Conservation (phyloP, 2,329 filamentous ascomycete species). For the Penicillium sp. region DNA sequence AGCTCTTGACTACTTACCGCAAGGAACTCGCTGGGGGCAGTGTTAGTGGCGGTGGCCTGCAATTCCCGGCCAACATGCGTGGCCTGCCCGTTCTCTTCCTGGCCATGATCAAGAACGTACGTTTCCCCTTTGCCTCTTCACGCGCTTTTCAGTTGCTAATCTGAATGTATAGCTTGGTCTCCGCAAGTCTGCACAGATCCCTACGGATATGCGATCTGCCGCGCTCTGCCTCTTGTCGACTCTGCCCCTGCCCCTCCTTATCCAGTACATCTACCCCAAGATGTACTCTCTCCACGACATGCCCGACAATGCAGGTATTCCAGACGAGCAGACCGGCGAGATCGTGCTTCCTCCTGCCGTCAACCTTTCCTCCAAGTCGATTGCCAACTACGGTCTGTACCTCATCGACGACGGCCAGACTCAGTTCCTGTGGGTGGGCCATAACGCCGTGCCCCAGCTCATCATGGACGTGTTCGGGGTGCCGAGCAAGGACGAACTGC, state of each 20-base stretch:
- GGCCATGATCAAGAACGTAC: slow-evolving; percentile 90
- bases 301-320: slow-evolving; percentile 86
- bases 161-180: slow-evolving; percentile 60
- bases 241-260: slow-evolving; percentile 80
- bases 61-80: slow-evolving; percentile 89
- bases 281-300: slow-evolving; percentile 91
- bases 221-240: slow-evolving; percentile 94
- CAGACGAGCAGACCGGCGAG: slow-evolving; percentile 80
- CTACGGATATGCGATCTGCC: slow-evolving; percentile 87
- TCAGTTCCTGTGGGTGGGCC: slow-evolving; percentile 94
- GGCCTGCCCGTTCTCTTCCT: slow-evolving; percentile 88
- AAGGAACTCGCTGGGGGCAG: slow-evolving; percentile 95
- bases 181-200: slow-evolving; percentile 88
- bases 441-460: slow-evolving; percentile 87
- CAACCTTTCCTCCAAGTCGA: slow-evolving; percentile 83
- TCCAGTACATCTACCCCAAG: slow-evolving; percentile 87
- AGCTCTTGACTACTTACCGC: slow-evolving; percentile 91
- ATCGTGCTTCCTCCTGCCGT: slow-evolving; percentile 80
- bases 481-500: slow-evolving; percentile 76
- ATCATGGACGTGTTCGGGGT: slow-evolving; percentile 87
- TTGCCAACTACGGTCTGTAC: slow-evolving; percentile 88
- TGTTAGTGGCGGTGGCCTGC: slow-evolving; percentile 85
- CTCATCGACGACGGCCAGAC: slow-evolving; percentile 96
- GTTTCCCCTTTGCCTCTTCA: slow-evolving; percentile 19
- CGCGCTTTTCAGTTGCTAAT: slow-evolving; percentile 23